Base-by-base conservation (phyloP, 1,284 basidiomycete genomes). In the Neotropicomus parvogracilis region DNA sequence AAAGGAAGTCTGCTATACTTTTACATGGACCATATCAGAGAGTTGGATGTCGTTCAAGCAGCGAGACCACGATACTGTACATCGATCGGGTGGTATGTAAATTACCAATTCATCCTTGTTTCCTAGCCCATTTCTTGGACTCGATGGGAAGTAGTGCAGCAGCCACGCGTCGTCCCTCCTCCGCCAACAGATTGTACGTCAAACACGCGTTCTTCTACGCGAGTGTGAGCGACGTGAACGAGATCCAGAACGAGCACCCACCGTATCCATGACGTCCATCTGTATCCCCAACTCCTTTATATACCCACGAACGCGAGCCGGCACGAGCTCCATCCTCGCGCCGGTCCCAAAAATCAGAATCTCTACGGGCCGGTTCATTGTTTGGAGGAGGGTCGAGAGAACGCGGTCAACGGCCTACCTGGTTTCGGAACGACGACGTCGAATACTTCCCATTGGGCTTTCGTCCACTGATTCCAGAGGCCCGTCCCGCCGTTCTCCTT, bases 211-310 rank as follows among this genome's bases (percentile, higher is more conserved):
- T 95, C 46, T 59, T 65, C 63, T 65, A 14, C 11, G 26, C 17
- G 4, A 16, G n/a, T 14, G 6, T 14, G 11, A 4, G n/a, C 3
- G 24, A 29, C 17, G 16, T 27, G 21, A 14, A 27, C 32, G 2
- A 19, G 3, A n/a, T 21, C 21, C n/a, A 33, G 11, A 33, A 31
- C 20, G 26, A 6, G 19, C 17, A 76, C 85, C 52, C 61, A 95
- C 95, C 40, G 93, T 93, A 64, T 94, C 91, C 85, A 95, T 92
- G n/a, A 92, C 77, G 57, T 98, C 95, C 39, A 95, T 70, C 61
- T 94, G 91, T 52, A 97, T 90, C 6, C 95, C 95, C 32, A 93
- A 66, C 33, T 78, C 72, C 52, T 78, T 88, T 38, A 97, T 62
- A 65, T 92, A 81, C 35, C 80, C 73, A 16, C 84, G 75, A 19